Conservation (phyloP, 169 alveolate species). For the Neospora caninum region DNA sequence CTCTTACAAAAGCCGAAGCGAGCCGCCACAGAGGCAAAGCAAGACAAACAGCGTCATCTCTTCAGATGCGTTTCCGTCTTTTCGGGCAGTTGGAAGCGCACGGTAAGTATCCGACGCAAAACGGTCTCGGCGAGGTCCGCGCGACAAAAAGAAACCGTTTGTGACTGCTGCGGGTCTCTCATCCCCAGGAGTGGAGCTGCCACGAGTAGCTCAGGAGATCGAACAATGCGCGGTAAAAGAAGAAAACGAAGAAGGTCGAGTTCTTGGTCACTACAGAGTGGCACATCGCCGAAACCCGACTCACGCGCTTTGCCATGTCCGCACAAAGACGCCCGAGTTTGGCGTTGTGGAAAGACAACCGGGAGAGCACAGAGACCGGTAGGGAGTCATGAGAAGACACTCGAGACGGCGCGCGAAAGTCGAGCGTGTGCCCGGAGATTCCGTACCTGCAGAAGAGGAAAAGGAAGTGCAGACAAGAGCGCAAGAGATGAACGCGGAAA, state of each 20-base stretch:
- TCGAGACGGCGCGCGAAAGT: not conserved
- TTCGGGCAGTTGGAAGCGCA: too few species aligned
- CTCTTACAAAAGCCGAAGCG: too few species aligned
- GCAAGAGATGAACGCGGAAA: too few species aligned
- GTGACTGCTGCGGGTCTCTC: not conserved
- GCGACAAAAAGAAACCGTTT: too few species aligned
- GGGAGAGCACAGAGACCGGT: not conserved
- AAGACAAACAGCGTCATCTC: too few species aligned
- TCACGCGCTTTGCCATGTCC: not conserved
- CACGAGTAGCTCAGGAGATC: not conserved
- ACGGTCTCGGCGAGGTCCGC: too few species aligned
- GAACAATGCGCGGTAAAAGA: not conserved
- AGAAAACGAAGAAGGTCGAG: not conserved
- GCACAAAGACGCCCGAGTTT: not conserved
- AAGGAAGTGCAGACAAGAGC: too few species aligned
- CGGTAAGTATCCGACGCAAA: too few species aligned
- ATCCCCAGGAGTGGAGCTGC: not conserved
- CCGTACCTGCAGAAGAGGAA: not conserved
- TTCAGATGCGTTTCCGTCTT: too few species aligned
- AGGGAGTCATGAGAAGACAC: not conserved
- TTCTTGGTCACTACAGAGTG: not conserved
- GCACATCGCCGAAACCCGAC: not conserved
- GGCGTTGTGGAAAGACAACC: not conserved
- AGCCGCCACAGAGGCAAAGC: too few species aligned
- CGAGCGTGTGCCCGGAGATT: not conserved